Conservation (phyloP, 345 rosid species). For the Nasturtium officinale region DNA sequence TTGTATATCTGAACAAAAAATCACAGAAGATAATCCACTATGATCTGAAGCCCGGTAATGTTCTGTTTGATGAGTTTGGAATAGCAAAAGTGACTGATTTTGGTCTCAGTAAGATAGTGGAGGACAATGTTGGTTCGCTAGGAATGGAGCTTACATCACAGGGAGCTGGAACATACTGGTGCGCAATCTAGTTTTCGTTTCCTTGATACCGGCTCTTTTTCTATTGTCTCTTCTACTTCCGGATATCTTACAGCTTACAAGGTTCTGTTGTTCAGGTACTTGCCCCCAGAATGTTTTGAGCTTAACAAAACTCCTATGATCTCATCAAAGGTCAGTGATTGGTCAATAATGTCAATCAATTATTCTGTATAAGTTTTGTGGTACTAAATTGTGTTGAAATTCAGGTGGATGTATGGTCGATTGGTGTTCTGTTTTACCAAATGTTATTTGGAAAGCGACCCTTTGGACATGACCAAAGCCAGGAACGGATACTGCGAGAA, state of each 20-base stretch:
- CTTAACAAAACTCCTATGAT: conserved; percentile 86
- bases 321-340: conserved; percentile 83
- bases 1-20: conserved; percentile 83
- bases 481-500: conserved; percentile 91
- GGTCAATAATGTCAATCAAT: conserved; percentile 19
- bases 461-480: conserved; percentile 97
- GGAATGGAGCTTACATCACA: conserved; percentile 99
- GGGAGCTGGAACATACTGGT: conserved; percentile 99
- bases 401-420: conserved; percentile 99
- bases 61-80: conserved; percentile 93
- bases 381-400: conserved; percentile 19
- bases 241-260: conserved; percentile 7
- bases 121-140: conserved; percentile 89
- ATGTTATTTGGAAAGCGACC: conserved; percentile 95
- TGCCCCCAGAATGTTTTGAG: conserved; percentile 99
- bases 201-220: neutral
- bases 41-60: conserved; percentile 99
- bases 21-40: conserved; percentile 92
- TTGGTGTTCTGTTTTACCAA: conserved; percentile 90
- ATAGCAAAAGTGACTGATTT: conserved; percentile 98
- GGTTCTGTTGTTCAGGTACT: conserved; percentile 61
- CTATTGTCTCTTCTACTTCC: neutral
- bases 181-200: conserved; percentile 39
- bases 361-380: neutral
- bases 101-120: conserved; percentile 99